Evolutionary conservation across 2,329 filamentous ascomycete species (phyloP).

Genomic region (Cadophora sp.): DNA sequence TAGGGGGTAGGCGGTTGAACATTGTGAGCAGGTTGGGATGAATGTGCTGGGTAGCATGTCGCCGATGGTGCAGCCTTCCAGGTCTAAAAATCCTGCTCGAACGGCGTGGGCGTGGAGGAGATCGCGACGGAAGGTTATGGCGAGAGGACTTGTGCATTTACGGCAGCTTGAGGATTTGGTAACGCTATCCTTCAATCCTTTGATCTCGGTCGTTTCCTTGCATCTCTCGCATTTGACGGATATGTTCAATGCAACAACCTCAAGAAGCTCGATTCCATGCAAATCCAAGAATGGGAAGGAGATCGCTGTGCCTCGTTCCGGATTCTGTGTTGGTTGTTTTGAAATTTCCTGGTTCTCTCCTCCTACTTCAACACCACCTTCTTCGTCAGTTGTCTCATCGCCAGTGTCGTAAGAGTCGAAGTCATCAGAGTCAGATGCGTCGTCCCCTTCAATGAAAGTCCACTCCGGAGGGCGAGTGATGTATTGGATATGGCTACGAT

Average conservation of each 20-base stretch:
- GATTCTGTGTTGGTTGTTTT: constrained; percentile 32
- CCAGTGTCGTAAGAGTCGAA: constrained; percentile 50
- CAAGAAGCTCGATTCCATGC: constrained; percentile 77
- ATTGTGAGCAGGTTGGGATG: constrained; percentile 77
- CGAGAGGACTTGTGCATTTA: constrained; percentile 62
- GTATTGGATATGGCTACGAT: constrained; percentile 70
- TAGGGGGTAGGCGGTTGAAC: constrained; percentile 69
- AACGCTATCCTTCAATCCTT: constrained; percentile 64
- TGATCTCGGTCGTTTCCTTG: constrained; percentile 74
- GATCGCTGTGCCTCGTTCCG: constrained; percentile 76
- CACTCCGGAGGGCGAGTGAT: constrained; percentile 83
- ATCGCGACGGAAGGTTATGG: constrained; percentile 67
- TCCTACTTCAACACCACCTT: constrained; percentile 51
- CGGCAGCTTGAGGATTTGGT: constrained; percentile 62
- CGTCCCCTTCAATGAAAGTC: constrained; percentile 53
- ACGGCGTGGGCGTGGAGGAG: constrained; percentile 75
- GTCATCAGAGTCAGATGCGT: constrained; percentile 54
- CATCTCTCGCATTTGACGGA: constrained; percentile 81
- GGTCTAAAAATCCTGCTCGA: constrained; percentile 80
- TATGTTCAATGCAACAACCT: constrained; percentile 70
- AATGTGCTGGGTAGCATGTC: constrained; percentile 84
- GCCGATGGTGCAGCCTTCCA: constrained; percentile 74
- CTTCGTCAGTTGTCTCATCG: constrained; percentile 45
- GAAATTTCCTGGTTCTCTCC: constrained; percentile 45
- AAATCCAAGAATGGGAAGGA: constrained; percentile 81